These are phyloP conservation scores for Mixia osmundae DNA, from an alignment of 1,284 basidiomycete genomes.

Conservation along the genomic window DNA sequence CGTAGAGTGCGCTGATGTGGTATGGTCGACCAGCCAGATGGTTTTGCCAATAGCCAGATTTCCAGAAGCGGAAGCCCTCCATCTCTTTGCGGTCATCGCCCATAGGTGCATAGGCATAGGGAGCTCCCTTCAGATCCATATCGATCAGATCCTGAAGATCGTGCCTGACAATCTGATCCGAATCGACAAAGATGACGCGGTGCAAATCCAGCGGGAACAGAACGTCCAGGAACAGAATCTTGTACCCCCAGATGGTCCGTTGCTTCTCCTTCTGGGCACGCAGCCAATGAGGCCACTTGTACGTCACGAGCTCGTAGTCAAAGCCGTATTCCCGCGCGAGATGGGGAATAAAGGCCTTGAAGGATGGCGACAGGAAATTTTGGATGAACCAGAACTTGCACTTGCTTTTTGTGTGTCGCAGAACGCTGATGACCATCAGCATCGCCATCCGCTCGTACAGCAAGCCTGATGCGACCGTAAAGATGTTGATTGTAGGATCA, in stretches of 20 bases:
- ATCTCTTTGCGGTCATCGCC: constrained; percentile 81
- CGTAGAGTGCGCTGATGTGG: constrained; percentile 88
- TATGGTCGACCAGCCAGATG: constrained; percentile 58
- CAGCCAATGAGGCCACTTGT: constrained; percentile 97
- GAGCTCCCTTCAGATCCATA: constrained; percentile 66
- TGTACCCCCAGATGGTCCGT: constrained; percentile 98
- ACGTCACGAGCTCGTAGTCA: constrained; percentile 88
- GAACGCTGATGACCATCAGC: constrained; percentile 91
- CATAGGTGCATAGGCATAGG: constrained; percentile 93
- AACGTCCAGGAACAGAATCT: constrained; percentile 94
- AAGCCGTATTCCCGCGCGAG: constrained; percentile 74
- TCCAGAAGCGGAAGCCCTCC: constrained; percentile 98
- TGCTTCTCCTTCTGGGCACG: constrained; percentile 94
- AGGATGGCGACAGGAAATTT: constrained; percentile 93
- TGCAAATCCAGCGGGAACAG: constrained; percentile 90
- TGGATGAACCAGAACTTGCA: constrained; percentile 99
- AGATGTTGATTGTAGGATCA: constrained; percentile 98
- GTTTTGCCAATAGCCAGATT: constrained; percentile 49
- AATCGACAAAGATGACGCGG: constrained; percentile 96
- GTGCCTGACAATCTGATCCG: constrained; percentile 71
- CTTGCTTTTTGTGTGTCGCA: constrained; percentile 70
- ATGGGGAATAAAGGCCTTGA: constrained; percentile 81
- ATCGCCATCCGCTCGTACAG: constrained; percentile 93
- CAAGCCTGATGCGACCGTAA: constrained; percentile 88
- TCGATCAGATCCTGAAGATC: constrained; percentile 82